Evolutionary conservation across 192 early-diverging fungal species (phyloP).

Genomic region (Entomortierella lignicola): DNA sequence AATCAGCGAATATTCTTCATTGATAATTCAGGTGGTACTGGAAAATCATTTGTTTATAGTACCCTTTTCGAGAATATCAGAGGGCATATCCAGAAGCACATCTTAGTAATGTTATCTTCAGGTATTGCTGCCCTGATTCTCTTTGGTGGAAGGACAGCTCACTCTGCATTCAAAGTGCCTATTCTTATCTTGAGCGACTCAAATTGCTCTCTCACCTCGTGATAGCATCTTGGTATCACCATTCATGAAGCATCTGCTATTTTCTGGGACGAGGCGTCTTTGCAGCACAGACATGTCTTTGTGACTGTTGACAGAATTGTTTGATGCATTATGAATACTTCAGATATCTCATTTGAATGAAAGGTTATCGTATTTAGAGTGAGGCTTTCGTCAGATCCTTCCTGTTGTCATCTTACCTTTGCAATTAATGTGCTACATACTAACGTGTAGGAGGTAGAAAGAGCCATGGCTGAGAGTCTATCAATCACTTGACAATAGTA

Average conservation of each 20-base stretch:
- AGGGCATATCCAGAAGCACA: not conserved
- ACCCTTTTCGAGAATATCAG: constrained; percentile 15
- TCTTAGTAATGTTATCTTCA: constrained; percentile 31
- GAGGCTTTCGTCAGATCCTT: no score
- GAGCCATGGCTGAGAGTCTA: no score
- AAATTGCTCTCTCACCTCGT: constrained; percentile 4
- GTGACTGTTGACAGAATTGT: constrained; percentile 38
- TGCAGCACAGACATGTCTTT: constrained; percentile 22
- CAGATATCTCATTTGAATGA: no score
- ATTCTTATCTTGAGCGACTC: constrained; percentile 10
- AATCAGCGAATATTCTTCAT: constrained; percentile 9
- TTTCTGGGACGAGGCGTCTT: constrained; percentile 54
- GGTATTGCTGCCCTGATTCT: constrained; percentile 49
- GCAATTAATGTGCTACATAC: no score
- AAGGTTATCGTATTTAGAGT: no score
- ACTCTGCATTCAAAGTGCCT: constrained; percentile 49
- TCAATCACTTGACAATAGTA: no score
- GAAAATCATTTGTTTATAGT: constrained; percentile 41
- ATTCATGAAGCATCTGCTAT: constrained; percentile 12
- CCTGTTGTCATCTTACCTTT: no score
- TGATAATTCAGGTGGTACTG: constrained; percentile 29
- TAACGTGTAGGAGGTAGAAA: no score
- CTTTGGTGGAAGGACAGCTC: constrained; percentile 30
- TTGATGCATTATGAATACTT: not conserved
- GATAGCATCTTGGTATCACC: not conserved